Conservation (phyloP, 2,329 filamentous ascomycete genomes). For the Nothophoma quercina region DNA sequence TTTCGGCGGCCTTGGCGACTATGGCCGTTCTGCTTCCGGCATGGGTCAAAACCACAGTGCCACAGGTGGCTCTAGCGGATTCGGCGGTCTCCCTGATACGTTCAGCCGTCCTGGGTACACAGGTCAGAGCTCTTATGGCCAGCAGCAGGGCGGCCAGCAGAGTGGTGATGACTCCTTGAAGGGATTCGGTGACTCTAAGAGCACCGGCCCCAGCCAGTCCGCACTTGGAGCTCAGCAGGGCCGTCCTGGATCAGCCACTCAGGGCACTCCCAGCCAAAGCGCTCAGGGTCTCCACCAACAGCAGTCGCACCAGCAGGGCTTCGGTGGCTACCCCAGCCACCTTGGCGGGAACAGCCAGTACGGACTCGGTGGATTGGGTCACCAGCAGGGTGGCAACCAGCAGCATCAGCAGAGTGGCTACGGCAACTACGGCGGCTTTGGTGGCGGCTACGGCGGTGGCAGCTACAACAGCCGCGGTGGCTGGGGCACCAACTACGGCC, state of each 20-base stretch:
- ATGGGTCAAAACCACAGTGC: conserved; percentile 62
- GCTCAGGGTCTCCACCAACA: conserved; percentile 63
- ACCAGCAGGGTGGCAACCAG: conserved; percentile 57
- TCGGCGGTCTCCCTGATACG: conserved; percentile 64
- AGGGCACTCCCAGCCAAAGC: conserved; percentile 62
- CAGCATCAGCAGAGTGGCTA: conserved; percentile 47
- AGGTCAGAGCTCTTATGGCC: conserved; percentile 55
- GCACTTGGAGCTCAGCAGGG: conserved; percentile 65
- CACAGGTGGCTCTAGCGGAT: conserved; percentile 58
- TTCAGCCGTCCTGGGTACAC: conserved; percentile 68
- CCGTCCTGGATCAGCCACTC: conserved; percentile 69
- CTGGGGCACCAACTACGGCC: conserved; percentile 59
- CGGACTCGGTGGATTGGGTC: conserved; percentile 61
- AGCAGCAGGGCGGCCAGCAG: conserved; percentile 61
- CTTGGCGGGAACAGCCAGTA: conserved; percentile 58
- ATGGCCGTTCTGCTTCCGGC: conserved; percentile 67
- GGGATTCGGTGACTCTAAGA: conserved; percentile 64
- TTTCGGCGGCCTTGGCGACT: conserved; percentile 63
- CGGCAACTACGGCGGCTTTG: conserved; percentile 53
- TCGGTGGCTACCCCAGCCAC: conserved; percentile 63
- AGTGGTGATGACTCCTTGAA: conserved; percentile 63
- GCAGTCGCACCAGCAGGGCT: conserved; percentile 65
- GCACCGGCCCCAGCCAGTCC: conserved; percentile 65
- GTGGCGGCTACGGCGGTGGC: conserved; percentile 48
- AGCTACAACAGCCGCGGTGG: conserved; percentile 55